These are phyloP conservation scores for Cryptococcus neoformans DNA, from an alignment of 1,284 basidiomycete genomes.

Conservation along the genomic window DNA sequence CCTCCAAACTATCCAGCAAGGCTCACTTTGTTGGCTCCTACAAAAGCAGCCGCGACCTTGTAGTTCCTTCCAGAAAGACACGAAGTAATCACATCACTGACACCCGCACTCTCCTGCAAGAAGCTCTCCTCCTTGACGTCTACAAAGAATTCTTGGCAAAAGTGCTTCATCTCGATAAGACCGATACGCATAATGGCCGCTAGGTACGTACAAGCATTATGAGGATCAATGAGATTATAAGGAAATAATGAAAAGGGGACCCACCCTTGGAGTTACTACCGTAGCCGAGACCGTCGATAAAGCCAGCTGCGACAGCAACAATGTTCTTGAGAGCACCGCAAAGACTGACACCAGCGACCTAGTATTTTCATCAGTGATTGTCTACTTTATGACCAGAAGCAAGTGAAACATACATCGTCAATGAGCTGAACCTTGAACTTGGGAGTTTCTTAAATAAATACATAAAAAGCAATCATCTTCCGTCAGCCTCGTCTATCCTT, in stretches of 20 bases:
- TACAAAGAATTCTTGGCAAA: constrained; percentile 56
- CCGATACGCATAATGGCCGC: constrained; percentile 59
- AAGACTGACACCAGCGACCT: constrained; percentile 55
- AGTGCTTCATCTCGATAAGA: constrained; percentile 53
- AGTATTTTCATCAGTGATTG: neutral
- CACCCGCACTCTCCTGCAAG: constrained; percentile 54
- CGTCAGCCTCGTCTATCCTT: constrained; percentile 3
- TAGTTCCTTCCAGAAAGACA: constrained; percentile 57
- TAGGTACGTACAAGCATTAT: constrained; percentile 6
- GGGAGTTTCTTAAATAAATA: constrained; percentile 37
- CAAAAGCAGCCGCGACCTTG: constrained; percentile 53
- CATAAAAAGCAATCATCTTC: neutral
- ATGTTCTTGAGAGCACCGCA: constrained; percentile 60
- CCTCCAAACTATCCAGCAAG: too few species aligned
- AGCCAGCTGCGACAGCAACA: constrained; percentile 58
- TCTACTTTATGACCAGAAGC: neutral
- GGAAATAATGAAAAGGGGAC: constrained; percentile 7
- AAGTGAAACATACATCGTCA: constrained; percentile 50
- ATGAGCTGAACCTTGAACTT: constrained; percentile 56
- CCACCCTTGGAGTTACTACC: constrained; percentile 58
- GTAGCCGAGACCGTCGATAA: constrained; percentile 56
- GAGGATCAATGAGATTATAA: neutral
- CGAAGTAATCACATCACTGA: constrained; percentile 55
- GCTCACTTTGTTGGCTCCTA: constrained; percentile 49
- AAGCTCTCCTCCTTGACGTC: constrained; percentile 56